These are phyloP conservation scores for Hyaloscypha hepaticicola DNA, from an alignment of 495 filamentous ascomycete genomes.

Conservation along the genomic window DNA sequence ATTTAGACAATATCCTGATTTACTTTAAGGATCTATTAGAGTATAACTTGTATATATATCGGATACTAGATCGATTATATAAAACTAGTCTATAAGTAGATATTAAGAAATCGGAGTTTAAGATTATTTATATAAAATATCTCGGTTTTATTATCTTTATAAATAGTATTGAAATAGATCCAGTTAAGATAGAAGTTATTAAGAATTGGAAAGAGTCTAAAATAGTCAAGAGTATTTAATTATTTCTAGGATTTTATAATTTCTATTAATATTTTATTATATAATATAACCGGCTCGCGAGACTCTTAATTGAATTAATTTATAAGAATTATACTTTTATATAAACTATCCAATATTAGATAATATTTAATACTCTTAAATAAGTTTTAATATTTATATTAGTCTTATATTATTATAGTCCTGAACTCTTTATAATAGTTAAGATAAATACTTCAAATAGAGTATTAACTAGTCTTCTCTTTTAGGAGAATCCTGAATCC, in stretches of 20 bases:
- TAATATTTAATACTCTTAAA: too few relatives aligned
- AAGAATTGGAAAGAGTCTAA: conserved; percentile 3
- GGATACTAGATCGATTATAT: background rate
- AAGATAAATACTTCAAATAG: conserved; percentile 1
- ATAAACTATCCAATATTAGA: too few relatives aligned
- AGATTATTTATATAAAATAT: conserved; percentile 26
- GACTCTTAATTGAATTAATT: conserved; percentile 10
- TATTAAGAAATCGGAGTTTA: conserved; percentile 36
- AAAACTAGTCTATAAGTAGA: background rate
- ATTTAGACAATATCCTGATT: conserved; percentile 40
- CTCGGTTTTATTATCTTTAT: conserved; percentile 31
- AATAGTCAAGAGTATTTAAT: conserved; percentile 7
- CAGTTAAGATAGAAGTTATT: conserved; percentile 10
- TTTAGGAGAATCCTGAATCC: background rate
- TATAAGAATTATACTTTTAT: conserved; percentile 16
- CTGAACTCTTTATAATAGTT: background rate
- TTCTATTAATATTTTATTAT: conserved; percentile 24
- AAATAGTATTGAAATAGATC: conserved; percentile 31
- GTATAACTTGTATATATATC: conserved; percentile 7
- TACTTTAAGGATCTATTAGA: conserved; percentile 21
- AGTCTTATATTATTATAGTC: too few relatives aligned
- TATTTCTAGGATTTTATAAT: conserved; percentile 25
- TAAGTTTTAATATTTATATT: too few relatives aligned
- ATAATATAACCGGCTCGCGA: conserved; percentile 14
- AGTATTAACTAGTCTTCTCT: background rate